Conservation (phyloP, 2,329 filamentous ascomycete species). For the Talaromyces piceae region DNA sequence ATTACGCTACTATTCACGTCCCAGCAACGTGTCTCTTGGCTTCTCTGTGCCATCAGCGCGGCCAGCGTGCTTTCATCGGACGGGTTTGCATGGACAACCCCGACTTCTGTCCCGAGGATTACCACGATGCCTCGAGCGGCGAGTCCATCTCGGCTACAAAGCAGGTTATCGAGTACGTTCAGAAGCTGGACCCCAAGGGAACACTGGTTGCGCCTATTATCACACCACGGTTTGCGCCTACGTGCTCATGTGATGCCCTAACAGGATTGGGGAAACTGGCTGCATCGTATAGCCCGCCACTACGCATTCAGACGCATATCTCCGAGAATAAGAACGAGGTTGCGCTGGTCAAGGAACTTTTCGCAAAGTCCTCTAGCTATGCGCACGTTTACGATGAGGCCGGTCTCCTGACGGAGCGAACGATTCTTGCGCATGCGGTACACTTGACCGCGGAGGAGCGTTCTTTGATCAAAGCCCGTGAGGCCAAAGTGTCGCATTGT, state of each 20-base stretch:
- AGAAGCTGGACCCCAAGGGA: conserved; percentile 55
- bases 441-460: conserved; percentile 65
- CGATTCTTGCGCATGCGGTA: conserved; percentile 78
- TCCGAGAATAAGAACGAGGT: conserved; percentile 75
- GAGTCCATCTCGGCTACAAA: conserved; percentile 51
- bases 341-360: conserved; percentile 60
- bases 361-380: conserved; percentile 63
- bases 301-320: conserved; percentile 73
- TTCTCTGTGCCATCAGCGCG: conserved; percentile 66
- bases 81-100: conserved; percentile 87
- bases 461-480: conserved; percentile 51
- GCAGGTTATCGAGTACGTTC: conserved; percentile 58
- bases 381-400: conserved; percentile 69
- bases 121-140: conserved; percentile 63
- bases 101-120: conserved; percentile 62
- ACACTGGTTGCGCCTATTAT: conserved; percentile 67
- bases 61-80: conserved; percentile 86
- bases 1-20: conserved; percentile 86
- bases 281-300: conserved; percentile 52
- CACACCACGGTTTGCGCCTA: conserved; percentile 59
- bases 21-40: conserved; percentile 85
- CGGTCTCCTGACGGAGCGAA: conserved; percentile 62
- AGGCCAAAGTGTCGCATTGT: conserved; percentile 72
- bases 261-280: conserved; percentile 57
- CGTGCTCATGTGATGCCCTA: conserved; percentile 51